These are phyloP conservation scores for Leishmania gerbilli DNA, from an alignment of 208 protist species.

Conservation along the genomic window DNA sequence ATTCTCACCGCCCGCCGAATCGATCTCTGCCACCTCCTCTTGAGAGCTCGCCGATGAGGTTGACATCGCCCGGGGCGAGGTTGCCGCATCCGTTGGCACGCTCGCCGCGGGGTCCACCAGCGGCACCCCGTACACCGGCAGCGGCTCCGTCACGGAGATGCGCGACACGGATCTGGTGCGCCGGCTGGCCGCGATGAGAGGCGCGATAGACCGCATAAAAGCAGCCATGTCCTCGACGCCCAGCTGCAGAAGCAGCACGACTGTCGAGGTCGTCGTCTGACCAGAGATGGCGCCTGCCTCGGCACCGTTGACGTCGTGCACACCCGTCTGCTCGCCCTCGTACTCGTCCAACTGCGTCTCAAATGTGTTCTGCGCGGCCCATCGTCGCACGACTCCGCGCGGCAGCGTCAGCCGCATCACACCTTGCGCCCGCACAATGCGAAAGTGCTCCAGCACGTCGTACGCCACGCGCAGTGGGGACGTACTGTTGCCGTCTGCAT, in stretches of 20 bases:
- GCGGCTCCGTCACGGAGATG: slow-evolving; percentile 71
- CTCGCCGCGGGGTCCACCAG: slow-evolving; percentile 27
- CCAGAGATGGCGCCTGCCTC: not conserved
- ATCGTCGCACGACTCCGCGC: slow-evolving; percentile 36
- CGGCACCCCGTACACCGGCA: slow-evolving; percentile 37
- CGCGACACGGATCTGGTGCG: slow-evolving; percentile 67
- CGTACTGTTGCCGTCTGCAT: slow-evolving; percentile 50
- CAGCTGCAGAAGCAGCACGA: slow-evolving; percentile 55
- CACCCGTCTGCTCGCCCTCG: slow-evolving; percentile 8
- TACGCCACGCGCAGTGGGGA: slow-evolving; percentile 67
- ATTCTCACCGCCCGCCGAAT: not conserved
- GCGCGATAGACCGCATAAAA: slow-evolving; percentile 65
- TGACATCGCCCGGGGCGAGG: not conserved
- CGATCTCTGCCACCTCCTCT: not conserved
- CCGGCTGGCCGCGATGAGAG: slow-evolving; percentile 56
- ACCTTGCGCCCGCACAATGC: slow-evolving; percentile 62
- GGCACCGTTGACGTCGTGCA: slow-evolving; percentile 1
- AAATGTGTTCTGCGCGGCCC: slow-evolving; percentile 72
- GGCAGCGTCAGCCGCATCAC: slow-evolving; percentile 79
- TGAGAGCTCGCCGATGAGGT: slow-evolving; percentile 5
- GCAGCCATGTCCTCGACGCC: slow-evolving; percentile 43
- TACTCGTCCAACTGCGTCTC: slow-evolving; percentile 43
- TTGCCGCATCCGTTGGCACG: not conserved
- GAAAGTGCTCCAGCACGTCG: slow-evolving; percentile 67
- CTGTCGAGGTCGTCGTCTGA: not conserved